phyloP scores from a whole-genome alignment of 2,329 filamentous ascomycete genomes.

The Aciculosporium take region DNA sequence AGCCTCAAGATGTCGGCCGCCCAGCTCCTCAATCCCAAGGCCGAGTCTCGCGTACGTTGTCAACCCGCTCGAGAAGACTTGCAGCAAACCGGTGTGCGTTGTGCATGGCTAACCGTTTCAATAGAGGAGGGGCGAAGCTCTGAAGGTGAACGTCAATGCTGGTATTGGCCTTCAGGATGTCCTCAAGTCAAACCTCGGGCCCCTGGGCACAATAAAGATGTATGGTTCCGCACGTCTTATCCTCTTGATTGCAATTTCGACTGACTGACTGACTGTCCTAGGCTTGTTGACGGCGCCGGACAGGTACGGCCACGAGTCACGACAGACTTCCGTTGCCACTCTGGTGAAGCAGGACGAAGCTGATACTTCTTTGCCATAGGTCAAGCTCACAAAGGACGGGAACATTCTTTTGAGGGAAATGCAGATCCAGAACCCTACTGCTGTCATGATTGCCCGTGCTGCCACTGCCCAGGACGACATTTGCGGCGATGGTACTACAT shows the following conservation, averaged over 20 bases:
- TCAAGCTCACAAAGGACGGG: slow-evolving; percentile 98
- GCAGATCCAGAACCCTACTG: slow-evolving; percentile 98
- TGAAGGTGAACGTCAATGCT: slow-evolving; percentile 91
- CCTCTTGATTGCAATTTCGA: background rate
- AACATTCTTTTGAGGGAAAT: slow-evolving; percentile 68
- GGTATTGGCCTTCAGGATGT: slow-evolving; percentile 91
- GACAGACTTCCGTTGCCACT: slow-evolving; percentile 13
- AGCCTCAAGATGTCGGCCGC: slow-evolving; percentile 69
- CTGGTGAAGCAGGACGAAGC: slow-evolving; percentile 14
- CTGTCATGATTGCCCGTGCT: slow-evolving; percentile 68
- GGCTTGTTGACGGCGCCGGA: slow-evolving; percentile 56
- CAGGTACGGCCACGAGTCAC: slow-evolving; percentile 34
- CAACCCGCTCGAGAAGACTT: slow-evolving; percentile 1
- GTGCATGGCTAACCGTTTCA: slow-evolving; percentile 13
- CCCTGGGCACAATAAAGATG: slow-evolving; percentile 94
- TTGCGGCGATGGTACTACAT: slow-evolving; percentile 93
- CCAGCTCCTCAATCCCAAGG: slow-evolving; percentile 96
- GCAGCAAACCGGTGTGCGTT: background rate
- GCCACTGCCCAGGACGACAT: slow-evolving; percentile 98
- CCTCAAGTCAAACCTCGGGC: slow-evolving; percentile 88
- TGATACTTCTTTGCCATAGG: slow-evolving; percentile 35
- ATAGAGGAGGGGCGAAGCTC: slow-evolving; percentile 88
- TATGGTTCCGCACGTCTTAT: slow-evolving; percentile 20
- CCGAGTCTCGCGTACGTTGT: slow-evolving; percentile 75
- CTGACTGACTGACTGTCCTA: slow-evolving; percentile 14